phyloP scores from a whole-genome alignment of 129 eudicot species.

The Cynara cardunculus region DNA sequence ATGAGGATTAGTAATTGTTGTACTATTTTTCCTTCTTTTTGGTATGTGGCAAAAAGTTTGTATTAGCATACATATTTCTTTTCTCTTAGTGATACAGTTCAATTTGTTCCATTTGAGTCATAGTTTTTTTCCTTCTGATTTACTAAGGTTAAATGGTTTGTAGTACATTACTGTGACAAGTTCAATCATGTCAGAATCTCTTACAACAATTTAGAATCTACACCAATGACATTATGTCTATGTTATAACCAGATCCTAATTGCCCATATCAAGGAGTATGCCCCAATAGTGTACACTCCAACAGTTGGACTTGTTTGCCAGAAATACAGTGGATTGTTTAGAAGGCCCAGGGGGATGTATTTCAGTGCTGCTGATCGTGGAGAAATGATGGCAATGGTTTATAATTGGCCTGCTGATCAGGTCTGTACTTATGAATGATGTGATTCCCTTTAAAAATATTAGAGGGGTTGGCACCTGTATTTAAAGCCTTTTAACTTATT shows the following conservation, averaged over 20 bases:
- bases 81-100: not conserved
- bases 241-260: slow-evolving; percentile 60
- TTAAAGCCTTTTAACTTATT: not conserved
- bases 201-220: not conserved
- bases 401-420: slow-evolving; percentile 98
- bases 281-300: slow-evolving; percentile 92
- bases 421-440: slow-evolving; percentile 27
- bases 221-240: not conserved
- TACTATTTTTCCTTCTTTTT: not conserved
- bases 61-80: not conserved
- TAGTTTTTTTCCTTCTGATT: not conserved
- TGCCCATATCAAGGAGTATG: slow-evolving; percentile 78
- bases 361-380: slow-evolving; percentile 94
- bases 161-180: not conserved
- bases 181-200: not conserved
- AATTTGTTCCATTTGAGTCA: not conserved
- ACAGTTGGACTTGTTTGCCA: slow-evolving; percentile 96
- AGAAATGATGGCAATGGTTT: slow-evolving; percentile 98
- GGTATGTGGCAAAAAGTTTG: not conserved
- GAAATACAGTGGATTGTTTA: slow-evolving; percentile 83
- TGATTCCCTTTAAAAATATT: not conserved
- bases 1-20: not conserved
- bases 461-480: not conserved
- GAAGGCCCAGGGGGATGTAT: slow-evolving; percentile 94
- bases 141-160: not conserved